Conservation (phyloP, 495 filamentous ascomycete species). For the Thozetella sp. region DNA sequence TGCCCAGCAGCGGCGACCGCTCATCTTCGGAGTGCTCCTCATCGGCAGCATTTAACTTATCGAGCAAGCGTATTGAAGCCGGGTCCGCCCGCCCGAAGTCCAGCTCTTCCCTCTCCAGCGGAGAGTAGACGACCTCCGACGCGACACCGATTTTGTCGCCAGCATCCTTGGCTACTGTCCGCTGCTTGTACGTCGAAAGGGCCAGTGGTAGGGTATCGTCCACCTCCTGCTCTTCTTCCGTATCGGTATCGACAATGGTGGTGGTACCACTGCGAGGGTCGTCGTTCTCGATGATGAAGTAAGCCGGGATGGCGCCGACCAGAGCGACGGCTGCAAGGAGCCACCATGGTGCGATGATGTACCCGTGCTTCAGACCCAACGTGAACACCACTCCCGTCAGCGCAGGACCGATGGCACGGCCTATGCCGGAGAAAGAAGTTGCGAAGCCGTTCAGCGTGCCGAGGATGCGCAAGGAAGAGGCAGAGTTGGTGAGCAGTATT, state of each 20-base stretch:
- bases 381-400: conserved; percentile 66
- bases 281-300: conserved; percentile 74
- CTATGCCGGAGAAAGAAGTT: conserved; percentile 69
- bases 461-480: conserved; percentile 69
- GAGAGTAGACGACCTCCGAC: background rate
- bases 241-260: background rate
- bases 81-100: no score
- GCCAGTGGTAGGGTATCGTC: background rate
- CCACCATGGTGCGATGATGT: conserved; percentile 82
- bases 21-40: background rate
- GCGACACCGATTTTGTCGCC: background rate
- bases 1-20: background rate
- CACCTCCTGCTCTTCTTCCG: background rate
- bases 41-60: no score
- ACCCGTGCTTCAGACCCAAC: conserved; percentile 69
- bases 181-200: background rate
- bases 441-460: conserved; percentile 91
- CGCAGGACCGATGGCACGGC: conserved; percentile 76
- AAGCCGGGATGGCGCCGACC: conserved; percentile 66
- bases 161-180: background rate
- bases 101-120: background rate
- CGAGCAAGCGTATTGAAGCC: no score
- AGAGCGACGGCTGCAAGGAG: conserved; percentile 58
- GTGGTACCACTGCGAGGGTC: conserved; percentile 54
- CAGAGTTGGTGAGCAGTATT: conserved; percentile 90